Conservation (phyloP, 805 yeast species). For the Candida ficus region DNA sequence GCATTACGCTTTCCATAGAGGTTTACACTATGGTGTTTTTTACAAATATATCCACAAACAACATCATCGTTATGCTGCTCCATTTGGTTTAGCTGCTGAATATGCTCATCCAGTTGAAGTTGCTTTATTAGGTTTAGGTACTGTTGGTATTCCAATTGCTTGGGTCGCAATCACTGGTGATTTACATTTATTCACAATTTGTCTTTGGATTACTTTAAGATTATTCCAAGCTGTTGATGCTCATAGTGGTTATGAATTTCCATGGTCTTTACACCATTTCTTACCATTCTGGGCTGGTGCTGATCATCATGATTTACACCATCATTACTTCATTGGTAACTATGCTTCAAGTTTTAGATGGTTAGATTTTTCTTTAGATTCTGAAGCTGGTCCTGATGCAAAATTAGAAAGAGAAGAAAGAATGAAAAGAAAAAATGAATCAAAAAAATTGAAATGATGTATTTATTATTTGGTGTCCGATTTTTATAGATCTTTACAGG, state of each 20-base stretch:
- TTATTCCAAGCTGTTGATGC: slow-evolving; percentile 94
- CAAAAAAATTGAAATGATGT: slow-evolving; percentile 6
- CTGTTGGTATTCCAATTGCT: slow-evolving; percentile 88
- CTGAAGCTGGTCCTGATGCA: slow-evolving; percentile 83
- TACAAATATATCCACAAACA: slow-evolving; percentile 92
- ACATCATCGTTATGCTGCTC: slow-evolving; percentile 96
- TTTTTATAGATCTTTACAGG: no score
- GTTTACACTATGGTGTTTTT: slow-evolving; percentile 78
- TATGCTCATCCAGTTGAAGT: slow-evolving; percentile 97
- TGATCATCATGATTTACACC: slow-evolving; percentile 95
- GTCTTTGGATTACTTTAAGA: slow-evolving; percentile 80
- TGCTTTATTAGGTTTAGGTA: slow-evolving; percentile 83
- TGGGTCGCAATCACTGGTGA: slow-evolving; percentile 70
- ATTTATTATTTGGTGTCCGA: no score
- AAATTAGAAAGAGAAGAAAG: slow-evolving; percentile 63
- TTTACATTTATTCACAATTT: slow-evolving; percentile 81
- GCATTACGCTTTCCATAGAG: slow-evolving; percentile 94
- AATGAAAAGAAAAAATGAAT: slow-evolving; percentile 30
- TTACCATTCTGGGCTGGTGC: slow-evolving; percentile 98
- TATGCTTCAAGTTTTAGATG: slow-evolving; percentile 92
- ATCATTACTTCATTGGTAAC: slow-evolving; percentile 89
- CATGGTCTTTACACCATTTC: slow-evolving; percentile 88
- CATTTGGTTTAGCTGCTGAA: slow-evolving; percentile 94
- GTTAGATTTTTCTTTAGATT: slow-evolving; percentile 84
- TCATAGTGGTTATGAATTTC: slow-evolving; percentile 96